These are phyloP conservation scores for Penicillium sp. DNA, from an alignment of 2,329 filamentous ascomycete genomes.

Conservation along the genomic window DNA sequence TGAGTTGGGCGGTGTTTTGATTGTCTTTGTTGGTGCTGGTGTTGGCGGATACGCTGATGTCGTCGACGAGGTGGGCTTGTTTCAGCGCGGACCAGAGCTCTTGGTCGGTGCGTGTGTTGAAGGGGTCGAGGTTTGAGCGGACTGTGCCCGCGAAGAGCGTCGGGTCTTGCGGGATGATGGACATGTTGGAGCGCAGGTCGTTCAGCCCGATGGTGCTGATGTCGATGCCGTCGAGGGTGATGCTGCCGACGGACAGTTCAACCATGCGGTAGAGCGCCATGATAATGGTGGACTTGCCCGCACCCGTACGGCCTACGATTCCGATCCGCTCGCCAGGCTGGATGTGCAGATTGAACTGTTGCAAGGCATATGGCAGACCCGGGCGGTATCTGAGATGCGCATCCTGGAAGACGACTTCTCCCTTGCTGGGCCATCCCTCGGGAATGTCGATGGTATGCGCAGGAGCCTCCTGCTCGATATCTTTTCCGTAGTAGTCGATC, in stretches of 20 bases:
- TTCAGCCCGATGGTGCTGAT: slow-evolving; percentile 12
- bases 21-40: slow-evolving; percentile 24
- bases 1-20: slow-evolving; percentile 51
- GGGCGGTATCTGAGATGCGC: slow-evolving; percentile 15
- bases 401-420: slow-evolving; percentile 13
- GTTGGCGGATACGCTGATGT: slow-evolving; percentile 27
- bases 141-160: slow-evolving; percentile 15
- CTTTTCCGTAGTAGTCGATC: slow-evolving; percentile 83
- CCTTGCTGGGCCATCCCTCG: slow-evolving; percentile 26
- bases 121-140: slow-evolving; percentile 16
- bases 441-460: slow-evolving; percentile 23
- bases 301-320: slow-evolving; percentile 20
- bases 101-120: slow-evolving; percentile 13
- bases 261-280: slow-evolving; percentile 19
- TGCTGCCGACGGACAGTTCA: slow-evolving; percentile 11
- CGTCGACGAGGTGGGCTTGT: slow-evolving; percentile 26
- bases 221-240: slow-evolving; percentile 14
- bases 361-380: slow-evolving; percentile 12
- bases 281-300: slow-evolving; percentile 20
- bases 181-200: slow-evolving; percentile 14
- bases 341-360: slow-evolving; percentile 14
- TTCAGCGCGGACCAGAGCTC: slow-evolving; percentile 13
- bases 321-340: slow-evolving; percentile 15
- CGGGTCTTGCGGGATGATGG: slow-evolving; percentile 16
- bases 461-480: slow-evolving; percentile 51